Percentiles rank a stretch among this genome's conserved stretches.
These are phyloP conservation scores for Neonectria sp. DNA, from an alignment of 2,329 filamentous ascomycete genomes.

Conservation along the genomic window DNA sequence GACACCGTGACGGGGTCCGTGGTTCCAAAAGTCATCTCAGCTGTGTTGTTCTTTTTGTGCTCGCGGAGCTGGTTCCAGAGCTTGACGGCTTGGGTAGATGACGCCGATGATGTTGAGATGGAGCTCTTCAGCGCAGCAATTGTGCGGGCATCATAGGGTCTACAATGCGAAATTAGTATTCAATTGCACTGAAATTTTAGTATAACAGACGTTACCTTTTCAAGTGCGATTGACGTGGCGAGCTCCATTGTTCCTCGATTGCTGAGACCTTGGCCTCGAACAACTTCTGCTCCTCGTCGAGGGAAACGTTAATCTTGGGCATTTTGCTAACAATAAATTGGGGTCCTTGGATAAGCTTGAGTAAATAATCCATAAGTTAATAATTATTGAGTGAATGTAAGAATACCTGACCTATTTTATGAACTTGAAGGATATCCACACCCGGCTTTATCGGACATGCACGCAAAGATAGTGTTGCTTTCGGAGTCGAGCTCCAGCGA, in stretches of 20 bases:
- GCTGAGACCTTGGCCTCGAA: conserved; percentile 52
- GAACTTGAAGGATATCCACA: background rate
- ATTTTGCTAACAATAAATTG: background rate
- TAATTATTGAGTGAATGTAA: background rate
- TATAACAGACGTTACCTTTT: conserved; percentile 36
- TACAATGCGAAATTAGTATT: background rate
- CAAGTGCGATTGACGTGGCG: conserved; percentile 47
- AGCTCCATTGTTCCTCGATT: conserved; percentile 54
- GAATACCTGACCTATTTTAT: conserved; percentile 6
- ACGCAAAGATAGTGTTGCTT: background rate
- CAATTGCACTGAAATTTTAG: no score
- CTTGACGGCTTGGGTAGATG: conserved; percentile 53
- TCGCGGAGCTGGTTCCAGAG: conserved; percentile 54
- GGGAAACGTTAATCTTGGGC: conserved; percentile 14
- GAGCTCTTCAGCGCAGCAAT: conserved; percentile 53
- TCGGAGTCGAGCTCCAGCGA: conserved; percentile 10
- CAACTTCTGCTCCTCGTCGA: conserved; percentile 47
- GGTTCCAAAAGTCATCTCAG: conserved; percentile 56
- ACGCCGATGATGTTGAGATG: conserved; percentile 47
- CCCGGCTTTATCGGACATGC: background rate
- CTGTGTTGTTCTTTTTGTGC: conserved; percentile 52
- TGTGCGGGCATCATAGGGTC: conserved; percentile 41
- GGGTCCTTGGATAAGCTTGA: background rate
- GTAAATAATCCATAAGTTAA: background rate
- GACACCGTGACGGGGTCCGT: conserved; percentile 54